phyloP scores from a whole-genome alignment of 139 green algal genomes.

The Tetradesmus lagerheimii region DNA sequence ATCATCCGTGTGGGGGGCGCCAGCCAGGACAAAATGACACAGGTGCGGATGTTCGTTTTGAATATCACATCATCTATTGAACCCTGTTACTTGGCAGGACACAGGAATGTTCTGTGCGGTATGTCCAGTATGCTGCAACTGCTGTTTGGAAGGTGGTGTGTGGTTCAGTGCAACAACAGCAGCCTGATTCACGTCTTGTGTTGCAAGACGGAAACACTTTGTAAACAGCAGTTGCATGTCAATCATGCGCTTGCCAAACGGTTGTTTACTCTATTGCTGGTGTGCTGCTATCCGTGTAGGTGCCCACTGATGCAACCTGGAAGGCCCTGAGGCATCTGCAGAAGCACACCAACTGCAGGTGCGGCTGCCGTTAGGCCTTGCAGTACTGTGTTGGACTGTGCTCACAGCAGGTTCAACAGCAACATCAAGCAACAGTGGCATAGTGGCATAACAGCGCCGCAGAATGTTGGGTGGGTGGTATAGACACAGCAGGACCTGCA shows the following conservation, averaged over 20 bases:
- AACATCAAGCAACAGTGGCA: not conserved
- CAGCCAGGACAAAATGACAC: constrained; percentile 10
- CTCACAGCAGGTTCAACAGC: not conserved
- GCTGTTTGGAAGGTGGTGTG: too few relatives aligned
- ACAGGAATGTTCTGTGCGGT: too few relatives aligned
- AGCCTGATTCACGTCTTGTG: too few relatives aligned
- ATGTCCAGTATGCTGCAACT: too few relatives aligned
- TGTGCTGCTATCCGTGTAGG: not conserved
- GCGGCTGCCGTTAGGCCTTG: not conserved
- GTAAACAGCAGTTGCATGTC: too few relatives aligned
- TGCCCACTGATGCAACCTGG: not conserved
- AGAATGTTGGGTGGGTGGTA: not conserved
- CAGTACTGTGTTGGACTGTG: not conserved
- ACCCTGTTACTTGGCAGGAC: not conserved
- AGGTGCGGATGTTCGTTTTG: not conserved
- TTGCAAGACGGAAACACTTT: too few relatives aligned
- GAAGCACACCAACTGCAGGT: not conserved
- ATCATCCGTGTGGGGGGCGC: constrained; percentile 1
- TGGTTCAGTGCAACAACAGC: too few relatives aligned
- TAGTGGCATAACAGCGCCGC: too few relatives aligned
- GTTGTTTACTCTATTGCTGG: not conserved
- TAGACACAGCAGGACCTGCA: not conserved
- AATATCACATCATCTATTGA: too few relatives aligned
- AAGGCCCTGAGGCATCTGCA: not conserved
- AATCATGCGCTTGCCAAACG: not conserved